Evolutionary conservation across 768 basidiomycete species (phyloP).

Genomic region (Phylloporus sp.): DNA sequence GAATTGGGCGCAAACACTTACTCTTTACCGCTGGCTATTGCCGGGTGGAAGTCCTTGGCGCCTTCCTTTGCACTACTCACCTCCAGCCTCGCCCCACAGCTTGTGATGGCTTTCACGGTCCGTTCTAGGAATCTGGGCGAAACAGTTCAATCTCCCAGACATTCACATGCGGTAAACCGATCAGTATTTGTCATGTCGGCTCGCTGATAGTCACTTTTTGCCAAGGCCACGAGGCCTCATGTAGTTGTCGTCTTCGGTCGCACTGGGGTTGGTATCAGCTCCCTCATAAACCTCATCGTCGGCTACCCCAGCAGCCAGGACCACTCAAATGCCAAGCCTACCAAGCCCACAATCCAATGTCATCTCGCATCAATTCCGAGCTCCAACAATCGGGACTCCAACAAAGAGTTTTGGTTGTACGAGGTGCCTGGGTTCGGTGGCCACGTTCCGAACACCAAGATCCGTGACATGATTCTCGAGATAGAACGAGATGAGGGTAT

Average conservation of each 20-base stretch:
- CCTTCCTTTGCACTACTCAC: neutral
- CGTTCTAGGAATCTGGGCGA: neutral
- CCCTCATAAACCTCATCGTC: slow-evolving; percentile 26
- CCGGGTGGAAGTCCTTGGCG: neutral
- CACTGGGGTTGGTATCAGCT: slow-evolving; percentile 28
- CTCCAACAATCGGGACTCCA: neutral
- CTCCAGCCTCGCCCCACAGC: neutral
- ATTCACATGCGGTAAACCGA: slow-evolving; percentile 1
- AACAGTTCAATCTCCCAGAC: neutral
- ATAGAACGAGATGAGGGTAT: slow-evolving; percentile 15
- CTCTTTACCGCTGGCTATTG: neutral
- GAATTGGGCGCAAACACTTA: neutral
- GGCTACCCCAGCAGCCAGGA: slow-evolving; percentile 15
- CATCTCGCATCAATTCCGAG: neutral
- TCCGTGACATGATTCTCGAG: slow-evolving; percentile 14
- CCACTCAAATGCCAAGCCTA: slow-evolving; percentile 8
- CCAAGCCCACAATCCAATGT: neutral
- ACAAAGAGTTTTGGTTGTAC: slow-evolving; percentile 12
- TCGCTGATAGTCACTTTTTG: neutral
- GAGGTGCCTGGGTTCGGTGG: slow-evolving; percentile 23
- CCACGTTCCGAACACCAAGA: neutral
- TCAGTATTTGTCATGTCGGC: neutral
- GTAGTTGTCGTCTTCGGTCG: slow-evolving; percentile 28
- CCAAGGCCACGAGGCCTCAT: slow-evolving; percentile 12
- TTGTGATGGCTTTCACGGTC: neutral